These are phyloP conservation scores for Arabidopsis suecica DNA, from an alignment of 345 rosid genomes.

Conservation along the genomic window DNA sequence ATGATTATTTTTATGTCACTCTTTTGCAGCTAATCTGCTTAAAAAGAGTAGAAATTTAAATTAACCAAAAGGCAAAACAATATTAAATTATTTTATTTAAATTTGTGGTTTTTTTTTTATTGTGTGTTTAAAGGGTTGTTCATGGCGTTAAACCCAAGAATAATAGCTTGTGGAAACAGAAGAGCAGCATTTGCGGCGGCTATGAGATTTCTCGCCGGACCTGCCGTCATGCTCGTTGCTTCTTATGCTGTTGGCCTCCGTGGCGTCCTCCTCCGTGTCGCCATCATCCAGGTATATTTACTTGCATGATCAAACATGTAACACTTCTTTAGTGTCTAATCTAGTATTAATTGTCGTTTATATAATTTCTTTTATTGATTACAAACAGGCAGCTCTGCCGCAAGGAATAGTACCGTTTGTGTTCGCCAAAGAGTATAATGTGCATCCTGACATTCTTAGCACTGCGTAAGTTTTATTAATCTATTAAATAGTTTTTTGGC, in stretches of 20 bases:
- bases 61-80: background rate
- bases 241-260: slow-evolving; percentile 88
- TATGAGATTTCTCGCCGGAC: slow-evolving; percentile 95
- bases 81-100: background rate
- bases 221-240: slow-evolving; percentile 98
- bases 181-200: slow-evolving; percentile 89
- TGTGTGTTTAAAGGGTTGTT: slow-evolving; percentile 69
- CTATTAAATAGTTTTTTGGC: background rate
- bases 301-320: background rate
- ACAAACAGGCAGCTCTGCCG: slow-evolving; percentile 71
- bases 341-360: background rate
- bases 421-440: slow-evolving; percentile 71
- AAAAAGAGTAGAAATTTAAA: background rate
- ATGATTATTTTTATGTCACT: slow-evolving; percentile 36
- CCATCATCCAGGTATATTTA: slow-evolving; percentile 81
- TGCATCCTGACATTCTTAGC: slow-evolving; percentile 72
- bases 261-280: slow-evolving; percentile 86
- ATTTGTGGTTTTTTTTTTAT: background rate
- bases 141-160: slow-evolving; percentile 99
- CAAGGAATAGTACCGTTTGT: slow-evolving; percentile 77
- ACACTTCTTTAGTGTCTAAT: background rate
- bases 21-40: slow-evolving; percentile 25
- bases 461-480: slow-evolving; percentile 60
- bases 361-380: background rate
- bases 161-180: slow-evolving; percentile 98